Evolutionary conservation across 2,329 filamentous ascomycete genomes (phyloP).

Genomic region (Colletotrichum plurivorum): DNA sequence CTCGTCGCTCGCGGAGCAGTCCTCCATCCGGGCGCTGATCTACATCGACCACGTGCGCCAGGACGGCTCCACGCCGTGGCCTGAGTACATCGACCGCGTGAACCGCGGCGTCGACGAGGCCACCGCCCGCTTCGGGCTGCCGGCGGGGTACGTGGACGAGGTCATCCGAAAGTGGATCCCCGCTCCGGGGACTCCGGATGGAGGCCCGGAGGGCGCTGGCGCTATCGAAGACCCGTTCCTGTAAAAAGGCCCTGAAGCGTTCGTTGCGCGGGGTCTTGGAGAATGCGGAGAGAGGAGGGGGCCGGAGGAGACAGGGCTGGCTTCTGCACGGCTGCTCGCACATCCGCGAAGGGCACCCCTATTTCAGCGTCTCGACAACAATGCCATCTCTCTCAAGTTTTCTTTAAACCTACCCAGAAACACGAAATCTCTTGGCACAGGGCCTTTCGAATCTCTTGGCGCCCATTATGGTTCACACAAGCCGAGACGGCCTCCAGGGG

Average conservation of each 20-base stretch:
- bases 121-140: conserved; percentile 65
- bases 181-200: background rate
- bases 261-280: background rate
- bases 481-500: conserved; percentile 10
- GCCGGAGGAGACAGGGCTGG: no score
- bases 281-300: background rate
- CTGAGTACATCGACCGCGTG: conserved; percentile 76
- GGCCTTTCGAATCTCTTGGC: conserved; percentile 15
- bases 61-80: conserved; percentile 50
- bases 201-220: background rate
- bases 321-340: no score
- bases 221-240: conserved; percentile 12
- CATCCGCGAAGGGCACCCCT: no score
- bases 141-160: conserved; percentile 65
- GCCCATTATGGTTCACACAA: background rate
- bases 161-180: conserved; percentile 65
- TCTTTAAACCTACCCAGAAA: background rate
- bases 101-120: conserved; percentile 75
- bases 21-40: conserved; percentile 61
- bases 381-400: no score
- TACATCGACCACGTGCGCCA: conserved; percentile 69
- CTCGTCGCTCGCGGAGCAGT: no score
- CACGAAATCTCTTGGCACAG: conserved; percentile 23
- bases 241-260: background rate
- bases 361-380: no score